Conservation (phyloP, 2,329 filamentous ascomycete species). For the Aureobasidium sp. region DNA sequence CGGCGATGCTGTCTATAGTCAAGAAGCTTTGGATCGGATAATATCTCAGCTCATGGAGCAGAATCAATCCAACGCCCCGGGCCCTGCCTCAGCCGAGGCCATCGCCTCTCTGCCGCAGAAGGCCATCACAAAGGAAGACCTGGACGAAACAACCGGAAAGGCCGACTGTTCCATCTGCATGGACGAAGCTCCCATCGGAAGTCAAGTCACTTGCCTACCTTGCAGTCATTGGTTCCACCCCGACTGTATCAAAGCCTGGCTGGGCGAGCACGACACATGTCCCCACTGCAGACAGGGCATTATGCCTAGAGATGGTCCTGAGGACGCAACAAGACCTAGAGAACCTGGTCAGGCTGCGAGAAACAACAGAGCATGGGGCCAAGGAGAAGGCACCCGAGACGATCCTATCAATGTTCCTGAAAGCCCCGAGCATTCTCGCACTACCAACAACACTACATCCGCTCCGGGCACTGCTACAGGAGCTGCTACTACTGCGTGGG, state of each 20-base stretch:
- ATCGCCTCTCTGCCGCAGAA: conserved; percentile 63
- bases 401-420: conserved; percentile 21
- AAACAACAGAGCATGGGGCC: conserved; percentile 22
- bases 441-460: background rate
- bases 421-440: conserved; percentile 17
- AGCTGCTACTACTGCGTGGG: conserved; percentile 20
- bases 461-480: conserved; percentile 15
- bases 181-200: conserved; percentile 66
- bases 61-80: conserved; percentile 67
- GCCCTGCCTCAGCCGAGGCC: conserved; percentile 68
- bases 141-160: conserved; percentile 60
- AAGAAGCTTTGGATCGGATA: conserved; percentile 84
- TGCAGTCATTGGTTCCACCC: conserved; percentile 95
- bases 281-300: conserved; percentile 64
- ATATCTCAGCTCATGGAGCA: conserved; percentile 85
- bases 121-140: conserved; percentile 60
- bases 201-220: conserved; percentile 69
- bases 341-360: conserved; percentile 24
- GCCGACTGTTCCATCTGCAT: conserved; percentile 93
- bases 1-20: conserved; percentile 81
- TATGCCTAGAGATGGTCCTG: conserved; percentile 29
- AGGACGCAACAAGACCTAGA: conserved; percentile 20
- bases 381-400: conserved; percentile 19
- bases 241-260: conserved; percentile 72
- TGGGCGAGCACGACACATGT: conserved; percentile 87